A percentile compares a stretch with the other conserved stretches of the same genome.
These are phyloP conservation scores for Hylodesmum podocarpum DNA, from an alignment of 306 rosid species.

Conservation along the genomic window DNA sequence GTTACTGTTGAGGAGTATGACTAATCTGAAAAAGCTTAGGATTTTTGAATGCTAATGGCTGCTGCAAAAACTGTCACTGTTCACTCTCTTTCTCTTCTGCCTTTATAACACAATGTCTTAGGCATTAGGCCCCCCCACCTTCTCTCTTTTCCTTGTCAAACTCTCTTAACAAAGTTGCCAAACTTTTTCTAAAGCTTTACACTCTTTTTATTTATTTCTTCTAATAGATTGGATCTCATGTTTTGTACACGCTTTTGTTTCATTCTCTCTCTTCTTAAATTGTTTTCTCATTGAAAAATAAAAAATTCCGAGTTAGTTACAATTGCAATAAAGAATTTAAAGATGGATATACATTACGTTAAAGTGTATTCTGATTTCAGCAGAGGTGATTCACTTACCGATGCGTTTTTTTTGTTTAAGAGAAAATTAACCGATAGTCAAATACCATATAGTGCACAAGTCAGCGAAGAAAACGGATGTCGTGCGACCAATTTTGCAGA, in stretches of 20 bases:
- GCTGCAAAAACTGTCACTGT: conserved; percentile 38
- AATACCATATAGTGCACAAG: neutral
- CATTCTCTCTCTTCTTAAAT: neutral
- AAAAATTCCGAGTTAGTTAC: too few species aligned
- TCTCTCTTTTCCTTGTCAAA: neutral
- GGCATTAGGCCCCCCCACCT: neutral
- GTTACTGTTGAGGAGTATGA: conserved; percentile 21
- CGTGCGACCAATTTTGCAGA: neutral
- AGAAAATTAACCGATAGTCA: neutral
- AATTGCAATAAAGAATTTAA: too few species aligned
- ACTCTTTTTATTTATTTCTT: neutral
- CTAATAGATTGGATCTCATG: neutral
- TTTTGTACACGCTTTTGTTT: conserved; percentile 4
- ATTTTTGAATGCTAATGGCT: conserved; percentile 37
- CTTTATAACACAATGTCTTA: neutral
- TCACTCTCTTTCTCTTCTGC: conserved; percentile 3
- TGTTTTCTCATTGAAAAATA: neutral
- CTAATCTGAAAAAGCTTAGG: conserved; percentile 30
- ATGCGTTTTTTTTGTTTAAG: neutral
- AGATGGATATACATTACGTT: too few species aligned
- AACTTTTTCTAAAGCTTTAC: neutral
- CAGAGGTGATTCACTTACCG: neutral
- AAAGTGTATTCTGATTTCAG: too few species aligned
- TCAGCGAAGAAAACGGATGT: conserved; percentile 35
- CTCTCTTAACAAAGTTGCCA: neutral